phyloP scores from a whole-genome alignment of 441 rosid genomes.

The Hura crepitans region DNA sequence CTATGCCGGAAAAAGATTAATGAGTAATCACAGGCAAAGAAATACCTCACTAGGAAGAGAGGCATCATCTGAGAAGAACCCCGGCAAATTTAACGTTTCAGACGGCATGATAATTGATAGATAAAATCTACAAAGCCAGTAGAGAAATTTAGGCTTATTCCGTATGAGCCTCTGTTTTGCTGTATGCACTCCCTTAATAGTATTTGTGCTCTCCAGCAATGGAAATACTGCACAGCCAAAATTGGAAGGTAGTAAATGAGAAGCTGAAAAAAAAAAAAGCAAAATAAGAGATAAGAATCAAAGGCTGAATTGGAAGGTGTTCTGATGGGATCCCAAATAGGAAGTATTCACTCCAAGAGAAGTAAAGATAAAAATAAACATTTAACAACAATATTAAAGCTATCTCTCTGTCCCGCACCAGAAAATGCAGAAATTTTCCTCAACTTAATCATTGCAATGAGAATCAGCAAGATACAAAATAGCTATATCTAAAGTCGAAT shows the following conservation, averaged over 20 bases:
- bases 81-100: conserved; percentile 35
- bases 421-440: background rate
- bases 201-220: background rate
- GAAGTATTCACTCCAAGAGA: conserved; percentile 12
- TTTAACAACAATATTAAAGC: conserved; percentile 13
- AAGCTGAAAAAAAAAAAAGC: background rate
- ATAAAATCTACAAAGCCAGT: background rate
- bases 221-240: conserved; percentile 23
- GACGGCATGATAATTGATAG: conserved; percentile 36
- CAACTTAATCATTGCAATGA: conserved; percentile 15
- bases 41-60: conserved; percentile 41
- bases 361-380: conserved; percentile 1
- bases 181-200: conserved; percentile 6
- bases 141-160: background rate
- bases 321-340: conserved; percentile 26
- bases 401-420: background rate
- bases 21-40: conserved; percentile 14
- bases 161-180: background rate
- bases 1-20: background rate
- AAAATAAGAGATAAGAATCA: conserved; percentile 12
- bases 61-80: conserved; percentile 35
- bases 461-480: conserved; percentile 19
- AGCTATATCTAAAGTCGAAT: background rate
- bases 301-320: background rate
- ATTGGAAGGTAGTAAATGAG: background rate